Base-by-base conservation (phyloP, 768 basidiomycete genomes). In the Clitopilus passeckerianus region DNA sequence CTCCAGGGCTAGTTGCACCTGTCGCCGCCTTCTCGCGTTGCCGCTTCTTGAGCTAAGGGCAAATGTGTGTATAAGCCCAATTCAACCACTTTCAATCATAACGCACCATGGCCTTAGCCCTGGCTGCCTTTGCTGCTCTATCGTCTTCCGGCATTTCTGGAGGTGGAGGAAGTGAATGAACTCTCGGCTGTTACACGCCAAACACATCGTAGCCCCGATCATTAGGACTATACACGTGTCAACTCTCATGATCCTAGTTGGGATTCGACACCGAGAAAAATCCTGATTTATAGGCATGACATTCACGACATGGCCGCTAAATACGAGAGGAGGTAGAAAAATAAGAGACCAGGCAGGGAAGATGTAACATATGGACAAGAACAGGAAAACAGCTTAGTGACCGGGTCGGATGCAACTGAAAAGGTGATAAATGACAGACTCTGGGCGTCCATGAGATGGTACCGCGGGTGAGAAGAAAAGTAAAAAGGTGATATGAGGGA, bases 91-190 rank as follows among this genome's bases (percentile, higher is more conserved):
- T 44, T 54, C 59, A 37, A 46, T 34, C 43, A 30, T 30, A 61
- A 71, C 81, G 59, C 70, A 93, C 92, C 84, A 94, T 68, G 54
- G 89, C 91, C 71, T 89, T 91, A 58, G 89, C 92, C 62, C 92
- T 84, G 2, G 92, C 92, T 58, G 91, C 84, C 73, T 89, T 92
- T 15, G 84, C 85, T 57, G 90, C 89, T 61, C 91, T 84, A 61
- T 93, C 92, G 60, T 86, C 85, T 66, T 91, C 91, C 23, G 86
- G 79, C 84, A 80, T 84, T 14, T n/a, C 10, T 23, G 58, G 43
- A 30, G 5, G 37, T 8, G 2, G 7, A 53, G 57, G 37, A 57
- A 41, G 37, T 46, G 35, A 23, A 23, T 24, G 4, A 20, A 15
- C 20, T 10, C 23, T 37, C 16, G 46, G 20, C 20, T 50, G 46